Conservation (phyloP, 148 eudicot genomes). For the Camellia granthamiana region DNA sequence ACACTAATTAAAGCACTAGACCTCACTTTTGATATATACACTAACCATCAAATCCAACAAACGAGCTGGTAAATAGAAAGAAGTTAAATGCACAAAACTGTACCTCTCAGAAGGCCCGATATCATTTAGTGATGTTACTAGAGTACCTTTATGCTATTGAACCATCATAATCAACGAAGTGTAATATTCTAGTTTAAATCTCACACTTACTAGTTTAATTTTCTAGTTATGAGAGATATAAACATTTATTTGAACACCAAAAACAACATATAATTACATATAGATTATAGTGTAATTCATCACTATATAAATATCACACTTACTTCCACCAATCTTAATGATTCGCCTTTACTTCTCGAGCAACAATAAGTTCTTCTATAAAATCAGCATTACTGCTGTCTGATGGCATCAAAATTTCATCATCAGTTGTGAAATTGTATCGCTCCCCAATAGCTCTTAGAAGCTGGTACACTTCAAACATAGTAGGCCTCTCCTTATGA, state of each 20-base stretch:
- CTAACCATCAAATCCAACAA: too few relatives aligned
- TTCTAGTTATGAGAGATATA: background rate
- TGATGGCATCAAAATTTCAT: slow-evolving; percentile 38
- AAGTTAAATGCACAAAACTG: background rate
- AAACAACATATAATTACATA: slow-evolving; percentile 13
- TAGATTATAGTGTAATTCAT: background rate
- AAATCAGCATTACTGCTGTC: slow-evolving; percentile 30
- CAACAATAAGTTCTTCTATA: slow-evolving; percentile 56
- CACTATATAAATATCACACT: background rate
- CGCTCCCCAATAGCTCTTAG: slow-evolving; percentile 61
- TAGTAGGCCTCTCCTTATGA: slow-evolving; percentile 68
- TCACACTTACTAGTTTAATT: too few relatives aligned
- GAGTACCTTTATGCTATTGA: background rate
- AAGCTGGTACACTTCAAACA: slow-evolving; percentile 71
- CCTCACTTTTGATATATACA: too few relatives aligned
- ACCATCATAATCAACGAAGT: background rate
- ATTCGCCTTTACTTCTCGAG: slow-evolving; percentile 30
- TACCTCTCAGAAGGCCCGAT: background rate
- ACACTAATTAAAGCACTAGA: too few relatives aligned
- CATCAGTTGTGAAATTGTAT: slow-evolving; percentile 51
- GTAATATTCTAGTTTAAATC: too few relatives aligned
- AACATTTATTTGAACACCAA: background rate
- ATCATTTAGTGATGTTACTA: background rate
- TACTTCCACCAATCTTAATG: slow-evolving; percentile 1
- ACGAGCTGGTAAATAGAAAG: background rate